A percentile compares a stretch with the other conserved stretches of the same genome.
Conservation (phyloP, 305 asterid species). For the Fraxinus paxiana region DNA sequence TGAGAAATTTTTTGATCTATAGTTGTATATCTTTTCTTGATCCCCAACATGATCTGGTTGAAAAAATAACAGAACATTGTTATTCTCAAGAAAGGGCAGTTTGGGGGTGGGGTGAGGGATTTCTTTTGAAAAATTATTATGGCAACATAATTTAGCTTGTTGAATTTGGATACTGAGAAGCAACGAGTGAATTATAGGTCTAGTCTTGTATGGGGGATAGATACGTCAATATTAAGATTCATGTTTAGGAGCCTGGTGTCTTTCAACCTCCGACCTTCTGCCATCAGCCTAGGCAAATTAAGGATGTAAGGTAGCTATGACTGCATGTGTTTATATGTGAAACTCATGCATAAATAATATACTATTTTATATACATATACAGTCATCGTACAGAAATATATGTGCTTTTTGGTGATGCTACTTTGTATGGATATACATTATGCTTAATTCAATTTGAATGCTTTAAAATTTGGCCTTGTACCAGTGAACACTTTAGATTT, state of each 20-base stretch:
- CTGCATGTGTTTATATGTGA: not conserved
- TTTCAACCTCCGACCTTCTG: not conserved
- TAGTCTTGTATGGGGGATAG: not conserved
- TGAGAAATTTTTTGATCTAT: not conserved
- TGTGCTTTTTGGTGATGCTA: not conserved
- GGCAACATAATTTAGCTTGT: not conserved
- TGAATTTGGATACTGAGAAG: not conserved
- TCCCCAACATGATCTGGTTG: not conserved
- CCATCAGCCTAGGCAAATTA: not conserved
- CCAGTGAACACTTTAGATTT: not conserved
- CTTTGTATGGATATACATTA: not conserved
- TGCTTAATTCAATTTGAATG: not conserved
- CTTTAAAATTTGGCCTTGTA: not conserved
- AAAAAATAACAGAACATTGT: not conserved
- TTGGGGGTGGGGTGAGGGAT: not conserved
- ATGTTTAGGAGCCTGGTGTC: not conserved
- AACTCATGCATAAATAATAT: not conserved
- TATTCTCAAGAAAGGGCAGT: conserved; percentile 1
- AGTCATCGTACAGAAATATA: not conserved
- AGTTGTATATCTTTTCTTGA: not conserved
- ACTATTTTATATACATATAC: not conserved
- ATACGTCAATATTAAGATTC: not conserved
- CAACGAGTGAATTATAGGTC: not conserved
- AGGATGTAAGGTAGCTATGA: not conserved
- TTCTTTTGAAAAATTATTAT: not conserved